Base-by-base conservation (phyloP, 352 stramenopile species). In the Phytophthora tubulina region DNA sequence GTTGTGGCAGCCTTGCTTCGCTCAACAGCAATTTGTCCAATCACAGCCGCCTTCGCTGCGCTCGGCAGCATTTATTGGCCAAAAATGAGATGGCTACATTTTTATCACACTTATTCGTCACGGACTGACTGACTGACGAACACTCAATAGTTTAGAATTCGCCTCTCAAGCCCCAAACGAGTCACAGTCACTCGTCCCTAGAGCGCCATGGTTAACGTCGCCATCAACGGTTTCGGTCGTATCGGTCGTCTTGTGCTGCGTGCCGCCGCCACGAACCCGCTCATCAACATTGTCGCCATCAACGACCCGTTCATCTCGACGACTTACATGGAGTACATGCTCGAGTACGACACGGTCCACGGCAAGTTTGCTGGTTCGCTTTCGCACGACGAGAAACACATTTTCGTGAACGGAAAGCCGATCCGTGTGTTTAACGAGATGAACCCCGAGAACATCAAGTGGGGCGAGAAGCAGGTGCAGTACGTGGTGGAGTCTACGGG, bases 201-300 rank as follows among this genome's bases (percentile, higher is more conserved):
- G 39, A 45, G 8, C 39, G 9, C 13, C 0, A 45, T 45, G 39
- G 39, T 45, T 45, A 98, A 98, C 77, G 82, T 99, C 33, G 97
- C 95, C 59, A 99, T 99, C 90, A 99, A 99, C 78, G 98, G 98
- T 45, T 99, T 99, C 75, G 98, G 98, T 63, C 95, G 98, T 71
- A 99, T 99, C 67, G 98, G 98, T 45, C 93, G 97, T 86, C 88
- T 99, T 38, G 97, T 99, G 50, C 91, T 99, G 63, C 94, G 97
- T 56, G 92, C 95, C 41, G 95, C 96, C 31, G 73, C 95, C 86
- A 78, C 64, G 35, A 97, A 97, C 76, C 90, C 90, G 13, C 55
- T 92, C 8, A 92, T 97, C 70, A 93, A 98, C 60, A 80, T 98
- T 53, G 92, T 98, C 3, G 95, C 95, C 6, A 95, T 99, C 72